phyloP scores from a whole-genome alignment of 2,329 filamentous ascomycete genomes.

The Cryphonectria naterciae region DNA sequence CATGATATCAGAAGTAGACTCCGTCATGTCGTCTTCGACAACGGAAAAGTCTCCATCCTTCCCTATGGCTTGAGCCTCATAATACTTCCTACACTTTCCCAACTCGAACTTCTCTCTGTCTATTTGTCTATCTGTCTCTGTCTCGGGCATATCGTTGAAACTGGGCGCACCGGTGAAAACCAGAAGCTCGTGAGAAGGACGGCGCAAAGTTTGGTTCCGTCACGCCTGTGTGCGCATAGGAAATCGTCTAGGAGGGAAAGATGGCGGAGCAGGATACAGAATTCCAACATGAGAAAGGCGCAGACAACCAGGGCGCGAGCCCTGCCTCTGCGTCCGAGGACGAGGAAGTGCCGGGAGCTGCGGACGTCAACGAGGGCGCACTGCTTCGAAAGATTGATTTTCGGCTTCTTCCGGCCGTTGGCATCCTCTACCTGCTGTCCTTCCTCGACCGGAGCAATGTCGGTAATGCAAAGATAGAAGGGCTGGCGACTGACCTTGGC shows the following conservation, averaged over 20 bases:
- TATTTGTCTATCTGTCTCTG: neutral
- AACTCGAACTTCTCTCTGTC: neutral
- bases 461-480: slow-evolving; percentile 62
- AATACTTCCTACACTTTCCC: neutral
- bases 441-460: slow-evolving; percentile 64
- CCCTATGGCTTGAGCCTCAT: neutral
- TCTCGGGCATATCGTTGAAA: neutral
- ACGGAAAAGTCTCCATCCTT: neutral
- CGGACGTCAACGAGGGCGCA: slow-evolving; percentile 55
- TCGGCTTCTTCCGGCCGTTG: slow-evolving; percentile 57
- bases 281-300: slow-evolving; percentile 19
- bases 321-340: slow-evolving; percentile 16
- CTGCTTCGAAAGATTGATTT: slow-evolving; percentile 62
- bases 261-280: slow-evolving; percentile 21
- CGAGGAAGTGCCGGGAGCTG: slow-evolving; percentile 15
- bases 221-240: neutral
- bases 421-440: slow-evolving; percentile 58
- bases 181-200: neutral
- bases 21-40: neutral
- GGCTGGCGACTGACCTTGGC: slow-evolving; percentile 53
- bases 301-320: slow-evolving; percentile 1
- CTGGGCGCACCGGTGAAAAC: neutral
- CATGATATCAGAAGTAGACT: neutral
- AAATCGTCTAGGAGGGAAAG: neutral
- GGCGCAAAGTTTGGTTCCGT: neutral